Evolutionary conservation across 208 protist genomes (phyloP).

Genomic region (Herpetomonas tarakana): DNA sequence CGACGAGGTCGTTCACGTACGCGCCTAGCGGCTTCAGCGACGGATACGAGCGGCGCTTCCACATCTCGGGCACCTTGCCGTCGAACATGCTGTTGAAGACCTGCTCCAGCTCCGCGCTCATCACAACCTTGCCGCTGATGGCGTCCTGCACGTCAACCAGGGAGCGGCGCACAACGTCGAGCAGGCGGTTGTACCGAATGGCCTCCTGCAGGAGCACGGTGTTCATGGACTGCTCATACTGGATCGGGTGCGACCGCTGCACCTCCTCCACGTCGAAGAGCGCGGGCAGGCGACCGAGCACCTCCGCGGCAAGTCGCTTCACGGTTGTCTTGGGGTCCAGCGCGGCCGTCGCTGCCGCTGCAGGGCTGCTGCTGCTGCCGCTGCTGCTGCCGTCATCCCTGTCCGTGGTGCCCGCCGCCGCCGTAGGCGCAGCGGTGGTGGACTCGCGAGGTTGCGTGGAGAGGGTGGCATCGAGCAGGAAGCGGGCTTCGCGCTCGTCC

Average conservation of each 20-base stretch:
- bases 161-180: slow-evolving; percentile 87
- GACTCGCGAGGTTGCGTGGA: slow-evolving; percentile 85
- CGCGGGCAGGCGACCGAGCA: slow-evolving; percentile 81
- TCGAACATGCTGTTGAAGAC: slow-evolving; percentile 94
- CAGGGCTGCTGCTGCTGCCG: not conserved
- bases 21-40: slow-evolving; percentile 95
- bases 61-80: slow-evolving; percentile 90
- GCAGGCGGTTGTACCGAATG: slow-evolving; percentile 93
- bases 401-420: not conserved
- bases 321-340: slow-evolving; percentile 87
- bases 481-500: slow-evolving; percentile 86
- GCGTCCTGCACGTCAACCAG: slow-evolving; percentile 95
- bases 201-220: slow-evolving; percentile 93
- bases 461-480: slow-evolving; percentile 86
- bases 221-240: slow-evolving; percentile 95
- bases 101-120: slow-evolving; percentile 95
- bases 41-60: slow-evolving; percentile 93
- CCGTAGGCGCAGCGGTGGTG: slow-evolving; percentile 1
- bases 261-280: slow-evolving; percentile 92
- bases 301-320: slow-evolving; percentile 80
- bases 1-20: slow-evolving; percentile 95
- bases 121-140: slow-evolving; percentile 96
- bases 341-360: slow-evolving; percentile 9
- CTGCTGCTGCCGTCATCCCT: not conserved
- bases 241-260: slow-evolving; percentile 78